Evolutionary conservation across 805 yeast genomes (phyloP).

Genomic region (Pichia scutulata): DNA sequence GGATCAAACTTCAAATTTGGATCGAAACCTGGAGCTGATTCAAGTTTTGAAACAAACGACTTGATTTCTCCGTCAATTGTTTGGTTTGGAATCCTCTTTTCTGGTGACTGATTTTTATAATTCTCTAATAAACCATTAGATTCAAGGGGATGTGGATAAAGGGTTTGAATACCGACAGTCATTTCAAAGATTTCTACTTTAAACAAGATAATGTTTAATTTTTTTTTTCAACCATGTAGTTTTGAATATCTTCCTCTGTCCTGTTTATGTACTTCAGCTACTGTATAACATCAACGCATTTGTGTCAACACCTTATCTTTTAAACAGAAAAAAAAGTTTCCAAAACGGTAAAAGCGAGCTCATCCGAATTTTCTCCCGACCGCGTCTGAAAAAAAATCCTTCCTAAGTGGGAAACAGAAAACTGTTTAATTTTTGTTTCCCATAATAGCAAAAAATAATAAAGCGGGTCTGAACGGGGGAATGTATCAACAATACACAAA

Average conservation of each 20-base stretch:
- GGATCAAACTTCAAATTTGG: conserved; percentile 31
- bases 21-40: conserved; percentile 21
- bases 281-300: not conserved
- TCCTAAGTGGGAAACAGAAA: not conserved
- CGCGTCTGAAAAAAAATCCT: no score
- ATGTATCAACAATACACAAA: not conserved
- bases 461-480: not conserved
- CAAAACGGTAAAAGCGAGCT: not conserved
- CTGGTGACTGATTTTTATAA: conserved; percentile 13
- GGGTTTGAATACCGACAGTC: conserved; percentile 13
- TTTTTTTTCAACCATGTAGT: no score
- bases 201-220: no score
- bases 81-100: conserved; percentile 18
- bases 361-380: not conserved
- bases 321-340: not conserved
- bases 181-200: conserved; percentile 1
- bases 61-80: conserved; percentile 21
- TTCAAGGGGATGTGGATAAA: conserved; percentile 17
- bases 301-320: not conserved
- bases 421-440: no score
- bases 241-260: no score
- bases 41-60: conserved; percentile 13
- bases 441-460: no score
- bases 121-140: conserved; percentile 16
- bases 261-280: no score